Conservation (phyloP, 495 filamentous ascomycete species). For the Neurospora sp. region DNA sequence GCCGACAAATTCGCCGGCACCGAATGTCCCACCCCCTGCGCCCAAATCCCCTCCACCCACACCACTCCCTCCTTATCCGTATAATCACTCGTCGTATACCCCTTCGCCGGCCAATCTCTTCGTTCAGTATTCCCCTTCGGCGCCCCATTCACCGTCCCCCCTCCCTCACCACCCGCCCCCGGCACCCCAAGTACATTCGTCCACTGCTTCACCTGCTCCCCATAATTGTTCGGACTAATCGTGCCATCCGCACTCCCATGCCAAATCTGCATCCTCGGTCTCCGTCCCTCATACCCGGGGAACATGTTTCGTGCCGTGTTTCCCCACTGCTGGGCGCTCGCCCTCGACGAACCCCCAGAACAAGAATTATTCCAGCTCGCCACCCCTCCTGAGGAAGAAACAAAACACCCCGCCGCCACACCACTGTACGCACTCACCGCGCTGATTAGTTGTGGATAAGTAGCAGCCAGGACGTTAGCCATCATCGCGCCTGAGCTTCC, state of each 20-base stretch:
- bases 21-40: conserved; percentile 28
- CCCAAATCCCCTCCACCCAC: conserved; percentile 29
- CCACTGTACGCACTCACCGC: conserved; percentile 48
- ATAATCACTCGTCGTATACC: conserved; percentile 29
- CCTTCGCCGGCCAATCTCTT: conserved; percentile 26
- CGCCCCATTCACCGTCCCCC: background rate
- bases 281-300: conserved; percentile 33
- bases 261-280: conserved; percentile 48
- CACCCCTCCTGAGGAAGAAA: conserved; percentile 3
- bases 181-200: conserved; percentile 35
- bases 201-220: conserved; percentile 44
- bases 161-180: background rate
- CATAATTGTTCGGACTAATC: conserved; percentile 36
- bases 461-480: conserved; percentile 46
- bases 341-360: conserved; percentile 29
- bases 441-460: conserved; percentile 47
- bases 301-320: conserved; percentile 37
- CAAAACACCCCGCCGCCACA: conserved; percentile 50
- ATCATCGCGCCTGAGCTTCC: conserved; percentile 33
- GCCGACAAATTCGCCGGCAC: conserved; percentile 29
- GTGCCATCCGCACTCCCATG: conserved; percentile 40
- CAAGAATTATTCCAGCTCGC: conserved; percentile 36
- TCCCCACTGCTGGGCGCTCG: conserved; percentile 34
- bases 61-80: conserved; percentile 11
- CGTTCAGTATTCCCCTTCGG: conserved; percentile 20